phyloP scores from a whole-genome alignment of 148 eudicot species.

The Vaccinium darrowii region DNA sequence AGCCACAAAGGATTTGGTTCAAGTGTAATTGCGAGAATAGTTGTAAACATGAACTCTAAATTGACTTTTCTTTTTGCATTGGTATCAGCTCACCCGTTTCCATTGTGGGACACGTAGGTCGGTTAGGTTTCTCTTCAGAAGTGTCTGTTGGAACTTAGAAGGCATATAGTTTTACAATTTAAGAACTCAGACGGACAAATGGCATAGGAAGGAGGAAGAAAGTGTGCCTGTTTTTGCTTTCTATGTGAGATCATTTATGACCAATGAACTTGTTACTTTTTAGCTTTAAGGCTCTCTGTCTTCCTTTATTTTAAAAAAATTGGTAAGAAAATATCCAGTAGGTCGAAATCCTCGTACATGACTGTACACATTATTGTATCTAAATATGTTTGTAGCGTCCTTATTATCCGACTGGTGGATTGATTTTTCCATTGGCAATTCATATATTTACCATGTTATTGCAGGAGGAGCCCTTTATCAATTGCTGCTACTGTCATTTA shows the following conservation, averaged over 20 bases:
- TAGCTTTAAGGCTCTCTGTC: not conserved
- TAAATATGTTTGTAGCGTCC: not conserved
- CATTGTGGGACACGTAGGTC: not conserved
- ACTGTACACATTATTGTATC: not conserved
- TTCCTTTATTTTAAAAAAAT: not conserved
- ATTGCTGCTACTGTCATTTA: conserved; percentile 91
- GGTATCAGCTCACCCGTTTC: not conserved
- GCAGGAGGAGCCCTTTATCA: conserved; percentile 87
- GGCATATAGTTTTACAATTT: not conserved
- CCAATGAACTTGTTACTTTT: not conserved
- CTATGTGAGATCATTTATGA: not conserved
- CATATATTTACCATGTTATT: not conserved
- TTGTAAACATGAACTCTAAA: not conserved
- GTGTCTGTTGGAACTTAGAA: too few relatives aligned
- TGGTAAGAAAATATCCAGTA: not conserved
- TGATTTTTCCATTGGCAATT: not conserved
- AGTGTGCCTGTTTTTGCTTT: not conserved
- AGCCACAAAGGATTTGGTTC: not conserved
- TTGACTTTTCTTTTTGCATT: not conserved
- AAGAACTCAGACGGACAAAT: too few relatives aligned
- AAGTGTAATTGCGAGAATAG: not conserved
- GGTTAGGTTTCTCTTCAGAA: not conserved
- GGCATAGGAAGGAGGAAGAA: not conserved
- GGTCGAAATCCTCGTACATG: not conserved
- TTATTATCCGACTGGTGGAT: not conserved